Evolutionary conservation across 176 grass and related monocot species (phyloP).

Genomic region (Dendrocalamus sinicus): DNA sequence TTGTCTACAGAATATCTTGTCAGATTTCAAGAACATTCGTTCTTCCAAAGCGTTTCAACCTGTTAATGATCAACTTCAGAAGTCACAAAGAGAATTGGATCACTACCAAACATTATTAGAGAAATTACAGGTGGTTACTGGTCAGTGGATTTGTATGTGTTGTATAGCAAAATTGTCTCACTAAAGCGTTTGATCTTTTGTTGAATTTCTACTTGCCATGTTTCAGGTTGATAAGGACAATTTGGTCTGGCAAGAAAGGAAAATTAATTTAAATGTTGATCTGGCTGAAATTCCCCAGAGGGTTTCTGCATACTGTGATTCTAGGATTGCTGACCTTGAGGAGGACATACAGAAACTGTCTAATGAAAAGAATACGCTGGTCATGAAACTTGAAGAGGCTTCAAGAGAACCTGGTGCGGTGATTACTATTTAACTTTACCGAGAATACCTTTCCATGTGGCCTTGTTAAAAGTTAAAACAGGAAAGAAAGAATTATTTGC

Average conservation of each 20-base stretch:
- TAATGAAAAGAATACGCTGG: constrained; percentile 71
- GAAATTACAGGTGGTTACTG: constrained; percentile 98
- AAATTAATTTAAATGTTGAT: constrained; percentile 72
- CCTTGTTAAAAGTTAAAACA: constrained; percentile 20
- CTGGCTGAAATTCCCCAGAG: constrained; percentile 70
- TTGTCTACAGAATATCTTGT: constrained; percentile 75
- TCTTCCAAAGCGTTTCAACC: constrained; percentile 79
- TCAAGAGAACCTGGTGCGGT: constrained; percentile 88
- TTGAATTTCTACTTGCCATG: constrained; percentile 46
- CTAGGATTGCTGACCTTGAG: constrained; percentile 77
- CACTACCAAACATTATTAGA: constrained; percentile 56
- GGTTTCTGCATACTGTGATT: constrained; percentile 57
- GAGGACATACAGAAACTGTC: constrained; percentile 64
- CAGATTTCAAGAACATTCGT: constrained; percentile 77
- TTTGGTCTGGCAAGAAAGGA: constrained; percentile 80
- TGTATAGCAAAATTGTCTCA: constrained; percentile 1
- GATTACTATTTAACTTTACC: constrained; percentile 23
- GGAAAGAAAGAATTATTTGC: constrained; percentile 7
- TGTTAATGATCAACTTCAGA: constrained; percentile 70
- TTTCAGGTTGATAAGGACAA: constrained; percentile 85
- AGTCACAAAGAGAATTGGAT: constrained; percentile 71
- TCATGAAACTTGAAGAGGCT: constrained; percentile 80
- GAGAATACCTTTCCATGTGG: constrained; percentile 28
- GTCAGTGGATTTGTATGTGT: constrained; percentile 50
- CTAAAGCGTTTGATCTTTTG: constrained; percentile 19